phyloP scores from a whole-genome alignment of 192 early-diverging fungal species.

The Nowakowskiella sp. region DNA sequence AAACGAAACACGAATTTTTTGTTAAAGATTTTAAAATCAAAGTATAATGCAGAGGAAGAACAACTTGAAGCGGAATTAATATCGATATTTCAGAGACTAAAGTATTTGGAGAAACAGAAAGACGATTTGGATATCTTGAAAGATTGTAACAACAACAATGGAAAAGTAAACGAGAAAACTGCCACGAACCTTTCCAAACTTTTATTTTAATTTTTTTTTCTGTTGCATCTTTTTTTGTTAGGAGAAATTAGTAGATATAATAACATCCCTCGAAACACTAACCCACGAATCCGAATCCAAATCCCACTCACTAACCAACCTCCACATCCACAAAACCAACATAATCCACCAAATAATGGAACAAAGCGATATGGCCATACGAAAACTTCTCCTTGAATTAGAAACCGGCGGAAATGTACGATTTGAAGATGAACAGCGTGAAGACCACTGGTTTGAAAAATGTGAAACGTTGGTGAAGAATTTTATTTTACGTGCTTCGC shows the following conservation, averaged over 20 bases:
- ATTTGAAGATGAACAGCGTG: slow-evolving; percentile 48
- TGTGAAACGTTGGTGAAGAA: slow-evolving; percentile 40
- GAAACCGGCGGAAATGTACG: slow-evolving; percentile 57
- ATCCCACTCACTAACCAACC: slow-evolving; percentile 1
- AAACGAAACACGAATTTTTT: slow-evolving; percentile 51
- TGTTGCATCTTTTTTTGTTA: background rate
- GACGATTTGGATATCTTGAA: slow-evolving; percentile 25
- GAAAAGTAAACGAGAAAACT: no score
- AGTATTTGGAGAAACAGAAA: slow-evolving; percentile 20
- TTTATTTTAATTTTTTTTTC: background rate
- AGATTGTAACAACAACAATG: background rate
- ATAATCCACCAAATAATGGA: slow-evolving; percentile 26
- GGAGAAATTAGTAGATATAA: background rate
- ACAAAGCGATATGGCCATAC: slow-evolving; percentile 36
- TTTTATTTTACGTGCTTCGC: slow-evolving; percentile 25
- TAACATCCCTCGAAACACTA: no score
- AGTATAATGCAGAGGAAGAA: slow-evolving; percentile 9
- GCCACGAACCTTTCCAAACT: background rate
- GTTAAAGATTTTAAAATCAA: slow-evolving; percentile 28
- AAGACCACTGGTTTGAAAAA: slow-evolving; percentile 33
- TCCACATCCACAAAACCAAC: slow-evolving; percentile 27
- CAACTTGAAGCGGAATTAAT: slow-evolving; percentile 21
- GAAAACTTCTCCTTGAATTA: slow-evolving; percentile 49
- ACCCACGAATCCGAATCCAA: no score
- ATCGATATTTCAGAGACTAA: slow-evolving; percentile 14